Base-by-base conservation (phyloP, 176 grass and related monocot genomes). In the Avena insularis region DNA sequence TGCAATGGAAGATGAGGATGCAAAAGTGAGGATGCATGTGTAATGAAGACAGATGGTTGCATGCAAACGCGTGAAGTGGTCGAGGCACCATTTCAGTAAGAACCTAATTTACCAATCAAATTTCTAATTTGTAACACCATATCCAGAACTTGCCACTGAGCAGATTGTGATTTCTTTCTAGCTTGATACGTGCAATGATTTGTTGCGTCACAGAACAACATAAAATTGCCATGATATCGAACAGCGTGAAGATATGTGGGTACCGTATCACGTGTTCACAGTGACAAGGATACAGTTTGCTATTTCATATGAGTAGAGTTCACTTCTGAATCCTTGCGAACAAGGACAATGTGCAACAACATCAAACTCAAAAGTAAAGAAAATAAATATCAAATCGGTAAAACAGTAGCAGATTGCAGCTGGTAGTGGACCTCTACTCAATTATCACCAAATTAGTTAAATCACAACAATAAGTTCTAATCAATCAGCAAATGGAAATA, bases 191-290 rank as follows among this genome's bases (percentile, higher is more conserved):
- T 27, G 43, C 17, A 46, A 47, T 47, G 38, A 48, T 27, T 63
- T n/a, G 2, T 27, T 8, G 3, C 10, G 15, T 5, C 29, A 36
- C 15, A 70, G 27, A 80, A 87, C 4, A 4, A 50, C 27, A 49
- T 47, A 71, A 17, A 60, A 16, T 53, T 73, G 9, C 51, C 31
- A 81, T 35, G 20, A 25, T 35, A 81, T 45, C 55, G 15, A 81
- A 4, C 33, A 40, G 14, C 29, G 3, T 33, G 59, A 81, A 51
- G 69, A 16, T 75, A 11, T 25, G 27, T n/a, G 20, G 56, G 31
- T 81, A 74, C 19, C 19, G 49, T 54, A 75, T n/a, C 57, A 75
- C 56, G 27, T 20, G 69, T 66, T 82, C 69, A 75, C 9, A 15
- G 9, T 7, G 10, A 75, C n/a, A 87, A 43, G 9, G 5, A 38